Conservation (phyloP, 2,329 filamentous ascomycete genomes). For the Aspergillus melleus region DNA sequence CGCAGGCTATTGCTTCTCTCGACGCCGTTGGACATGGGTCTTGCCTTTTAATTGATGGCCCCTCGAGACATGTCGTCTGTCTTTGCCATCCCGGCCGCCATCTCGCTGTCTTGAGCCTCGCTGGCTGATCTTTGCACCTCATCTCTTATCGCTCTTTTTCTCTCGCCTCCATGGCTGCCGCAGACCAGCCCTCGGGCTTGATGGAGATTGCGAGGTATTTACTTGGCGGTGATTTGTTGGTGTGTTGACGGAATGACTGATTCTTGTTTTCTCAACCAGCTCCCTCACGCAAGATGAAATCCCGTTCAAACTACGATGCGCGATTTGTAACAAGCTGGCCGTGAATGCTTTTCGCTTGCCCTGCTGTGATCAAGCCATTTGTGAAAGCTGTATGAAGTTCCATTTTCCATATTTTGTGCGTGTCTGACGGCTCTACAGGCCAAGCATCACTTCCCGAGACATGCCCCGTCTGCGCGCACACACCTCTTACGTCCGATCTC, state of each 20-base stretch:
- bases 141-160: conserved; percentile 4
- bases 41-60: conserved; percentile 16
- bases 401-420: background rate
- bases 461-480: conserved; percentile 92
- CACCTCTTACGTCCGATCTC: conserved; percentile 78
- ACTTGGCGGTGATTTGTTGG: background rate
- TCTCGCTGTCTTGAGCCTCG: conserved; percentile 14
- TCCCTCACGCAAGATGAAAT: conserved; percentile 79
- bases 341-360: conserved; percentile 88
- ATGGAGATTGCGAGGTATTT: conserved; percentile 45
- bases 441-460: conserved; percentile 73
- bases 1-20: conserved; percentile 65
- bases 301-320: conserved; percentile 94
- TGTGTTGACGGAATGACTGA: background rate
- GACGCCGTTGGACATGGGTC: conserved; percentile 29
- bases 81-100: conserved; percentile 12
- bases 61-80: conserved; percentile 20
- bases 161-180: conserved; percentile 35
- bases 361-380: conserved; percentile 94
- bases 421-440: conserved; percentile 55
- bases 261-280: conserved; percentile 45
- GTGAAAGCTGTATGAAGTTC: conserved; percentile 71
- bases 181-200: conserved; percentile 41
- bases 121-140: conserved; percentile 1
- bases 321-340: conserved; percentile 86